Evolutionary conservation across 805 yeast genomes (phyloP).

Genomic region (Cyberlindnera sargentensis): DNA sequence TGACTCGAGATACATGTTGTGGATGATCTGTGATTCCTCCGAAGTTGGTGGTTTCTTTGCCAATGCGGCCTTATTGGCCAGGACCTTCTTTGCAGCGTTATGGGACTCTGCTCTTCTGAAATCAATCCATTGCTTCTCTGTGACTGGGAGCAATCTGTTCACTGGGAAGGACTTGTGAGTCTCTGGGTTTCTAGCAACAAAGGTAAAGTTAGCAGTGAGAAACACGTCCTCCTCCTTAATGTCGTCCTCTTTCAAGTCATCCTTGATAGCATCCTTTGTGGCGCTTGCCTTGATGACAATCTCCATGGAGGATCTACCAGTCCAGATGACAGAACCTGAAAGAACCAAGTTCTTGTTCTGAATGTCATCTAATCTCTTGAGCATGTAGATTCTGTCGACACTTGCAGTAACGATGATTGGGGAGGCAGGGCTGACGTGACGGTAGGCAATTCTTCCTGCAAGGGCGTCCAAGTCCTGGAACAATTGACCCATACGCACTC

Average conservation of each 20-base stretch:
- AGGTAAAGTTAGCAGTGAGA: constrained; percentile 85
- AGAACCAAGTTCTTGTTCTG: constrained; percentile 67
- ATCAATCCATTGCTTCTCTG: constrained; percentile 73
- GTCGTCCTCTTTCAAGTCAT: constrained; percentile 44
- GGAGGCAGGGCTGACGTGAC: constrained; percentile 91
- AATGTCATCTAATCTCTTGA: constrained; percentile 76
- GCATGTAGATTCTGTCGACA: constrained; percentile 85
- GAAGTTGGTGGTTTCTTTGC: constrained; percentile 66
- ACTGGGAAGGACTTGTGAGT: constrained; percentile 88
- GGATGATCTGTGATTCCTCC: constrained; percentile 68
- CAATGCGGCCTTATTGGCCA: constrained; percentile 58
- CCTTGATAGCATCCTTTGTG: constrained; percentile 48
- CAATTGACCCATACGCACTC: constrained; percentile 85
- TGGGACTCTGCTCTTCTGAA: constrained; percentile 85
- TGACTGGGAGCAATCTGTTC: constrained; percentile 68
- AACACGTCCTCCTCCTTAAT: constrained; percentile 65
- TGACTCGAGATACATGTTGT: constrained; percentile 62
- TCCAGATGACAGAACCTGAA: constrained; percentile 92
- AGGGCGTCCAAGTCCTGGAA: constrained; percentile 92
- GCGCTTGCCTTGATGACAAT: constrained; percentile 86
- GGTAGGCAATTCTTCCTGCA: constrained; percentile 89
- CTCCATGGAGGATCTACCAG: constrained; percentile 94
- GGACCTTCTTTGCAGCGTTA: constrained; percentile 76
- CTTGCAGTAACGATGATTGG: constrained; percentile 95
- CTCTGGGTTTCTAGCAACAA: constrained; percentile 90